phyloP scores from a whole-genome alignment of 352 stramenopile genomes.

The Globisporangium uncinulatum region DNA sequence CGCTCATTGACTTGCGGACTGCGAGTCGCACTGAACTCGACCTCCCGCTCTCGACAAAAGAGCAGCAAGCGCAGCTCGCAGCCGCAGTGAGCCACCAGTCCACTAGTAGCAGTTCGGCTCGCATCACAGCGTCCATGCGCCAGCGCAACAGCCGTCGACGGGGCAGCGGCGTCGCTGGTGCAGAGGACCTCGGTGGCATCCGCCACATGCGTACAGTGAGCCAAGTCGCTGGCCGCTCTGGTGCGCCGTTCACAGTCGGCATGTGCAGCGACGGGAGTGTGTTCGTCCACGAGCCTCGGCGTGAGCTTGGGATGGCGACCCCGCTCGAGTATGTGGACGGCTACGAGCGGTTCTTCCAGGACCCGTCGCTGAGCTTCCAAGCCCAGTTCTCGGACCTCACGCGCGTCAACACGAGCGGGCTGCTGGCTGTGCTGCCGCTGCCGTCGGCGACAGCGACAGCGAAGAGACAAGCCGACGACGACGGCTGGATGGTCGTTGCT shows the following conservation, averaged over 20 bases:
- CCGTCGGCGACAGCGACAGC: conserved; percentile 13
- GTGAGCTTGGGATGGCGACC: conserved; percentile 51
- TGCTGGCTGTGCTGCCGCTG: conserved; percentile 58
- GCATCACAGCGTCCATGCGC: conserved; percentile 27
- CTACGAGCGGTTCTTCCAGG: conserved; percentile 81
- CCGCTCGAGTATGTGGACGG: conserved; percentile 70
- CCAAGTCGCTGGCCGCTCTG: conserved; percentile 55
- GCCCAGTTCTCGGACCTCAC: conserved; percentile 75
- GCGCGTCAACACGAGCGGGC: conserved; percentile 60
- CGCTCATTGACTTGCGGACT: conserved; percentile 54
- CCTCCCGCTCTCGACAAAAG: conserved; percentile 55
- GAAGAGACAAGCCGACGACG: conserved; percentile 22
- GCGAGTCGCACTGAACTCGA: conserved; percentile 64
- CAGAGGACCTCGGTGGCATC: conserved; percentile 36
- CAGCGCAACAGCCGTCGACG: conserved; percentile 45
- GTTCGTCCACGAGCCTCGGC: conserved; percentile 56
- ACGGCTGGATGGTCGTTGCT: conserved; percentile 74
- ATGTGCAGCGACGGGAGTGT: conserved; percentile 84
- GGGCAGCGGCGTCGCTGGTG: conserved; percentile 19
- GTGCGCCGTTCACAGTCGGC: conserved; percentile 61
- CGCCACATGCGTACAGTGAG: conserved; percentile 73
- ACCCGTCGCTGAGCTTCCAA: conserved; percentile 66
- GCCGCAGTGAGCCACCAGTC: conserved; percentile 10
- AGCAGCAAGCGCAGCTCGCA: conserved; percentile 42
- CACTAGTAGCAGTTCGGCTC: conserved; percentile 13